Evolutionary conservation across 805 yeast genomes (phyloP), one percentile per base, ranked within the genome.

Genomic region (Lachancea mirantina): DNA sequence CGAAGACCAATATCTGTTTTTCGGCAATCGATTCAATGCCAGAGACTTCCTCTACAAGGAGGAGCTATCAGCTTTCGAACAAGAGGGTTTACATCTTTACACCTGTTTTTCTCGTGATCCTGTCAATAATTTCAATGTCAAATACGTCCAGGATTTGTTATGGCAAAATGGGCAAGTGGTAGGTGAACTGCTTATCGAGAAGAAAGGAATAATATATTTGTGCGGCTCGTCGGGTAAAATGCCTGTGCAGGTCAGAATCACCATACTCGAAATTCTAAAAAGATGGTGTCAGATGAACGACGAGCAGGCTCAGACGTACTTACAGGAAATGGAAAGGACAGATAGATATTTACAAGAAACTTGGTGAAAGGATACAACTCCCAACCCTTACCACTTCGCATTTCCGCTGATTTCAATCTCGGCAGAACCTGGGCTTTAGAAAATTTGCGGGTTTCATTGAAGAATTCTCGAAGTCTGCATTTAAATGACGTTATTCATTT

Each of bases 191-290:
- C 48, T 88, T 4, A 52, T 72, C 1, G 62, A 76, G 9, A 43
- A 71, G 26, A 53, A 65, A n/a, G 94, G 83, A 0, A 56, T 71
- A 0, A 61, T 92, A 4, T 87, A 78, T 51, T 65, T 92, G 5
- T 89, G 98, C 64, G 99, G 99, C 0, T 78, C 95, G 10, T 77
- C 94, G 16, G 97, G 98, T 0, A 74, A 74, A 42, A 92, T 92
- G 98, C 98, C 98, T 1, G 67, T 73, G 14, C 87, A 78, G 57
- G 92, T 89, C 1, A 64, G 95, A 36, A 58, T 82, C n/a, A 89
- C 96, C 0, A 53, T 92, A 17, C 74, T 71, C 22, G 79, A 73
- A 10, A 73, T 83, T 9, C 48, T 83, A 8, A 59, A 62, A 36
- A 74, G 72, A 42, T 55, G 61, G 39, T 67, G 63, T 1, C 57